A percentile compares a stretch with the other conserved stretches of the same genome.
These are phyloP conservation scores for Calcarisporium arbuscula DNA, from an alignment of 2,329 filamentous ascomycete species.

Conservation along the genomic window DNA sequence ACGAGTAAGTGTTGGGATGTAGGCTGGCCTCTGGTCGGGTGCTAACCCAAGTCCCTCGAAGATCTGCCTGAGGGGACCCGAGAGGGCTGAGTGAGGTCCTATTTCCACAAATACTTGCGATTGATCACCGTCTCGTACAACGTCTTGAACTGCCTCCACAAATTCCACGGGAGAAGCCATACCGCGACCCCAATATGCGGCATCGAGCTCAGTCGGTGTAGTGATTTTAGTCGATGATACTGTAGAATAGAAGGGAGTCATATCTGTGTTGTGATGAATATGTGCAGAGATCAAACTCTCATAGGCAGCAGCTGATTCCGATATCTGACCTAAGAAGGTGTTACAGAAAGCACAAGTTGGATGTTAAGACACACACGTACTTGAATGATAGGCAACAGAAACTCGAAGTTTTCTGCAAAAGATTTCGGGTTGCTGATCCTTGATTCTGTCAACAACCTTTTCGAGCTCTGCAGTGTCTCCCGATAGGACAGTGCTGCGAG, in stretches of 20 bases:
- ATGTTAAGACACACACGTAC: neutral
- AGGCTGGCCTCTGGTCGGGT: conserved; percentile 1
- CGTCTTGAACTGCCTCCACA: neutral
- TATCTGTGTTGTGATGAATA: too few species aligned
- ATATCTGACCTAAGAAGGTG: too few species aligned
- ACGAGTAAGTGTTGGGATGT: conserved; percentile 11
- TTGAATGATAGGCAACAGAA: conserved; percentile 2
- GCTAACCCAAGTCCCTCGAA: too few species aligned
- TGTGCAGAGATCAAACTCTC: too few species aligned
- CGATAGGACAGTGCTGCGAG: conserved; percentile 27
- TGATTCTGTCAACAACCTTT: conserved; percentile 19
- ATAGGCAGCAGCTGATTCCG: too few species aligned
- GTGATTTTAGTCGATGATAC: too few species aligned
- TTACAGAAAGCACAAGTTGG: too few species aligned
- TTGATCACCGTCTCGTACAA: conserved; percentile 1
- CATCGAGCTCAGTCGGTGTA: too few species aligned
- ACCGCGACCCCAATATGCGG: conserved; percentile 2
- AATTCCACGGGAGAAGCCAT: conserved; percentile 1
- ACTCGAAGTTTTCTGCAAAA: neutral
- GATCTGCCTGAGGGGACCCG: conserved; percentile 19
- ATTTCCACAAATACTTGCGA: conserved; percentile 18
- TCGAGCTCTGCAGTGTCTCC: conserved; percentile 21
- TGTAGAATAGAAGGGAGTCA: too few species aligned
- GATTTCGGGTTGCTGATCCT: conserved; percentile 19
- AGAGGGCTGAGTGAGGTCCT: conserved; percentile 19